Conservation (phyloP, 2,329 filamentous ascomycete genomes). For the Arachnomyces sp. region DNA sequence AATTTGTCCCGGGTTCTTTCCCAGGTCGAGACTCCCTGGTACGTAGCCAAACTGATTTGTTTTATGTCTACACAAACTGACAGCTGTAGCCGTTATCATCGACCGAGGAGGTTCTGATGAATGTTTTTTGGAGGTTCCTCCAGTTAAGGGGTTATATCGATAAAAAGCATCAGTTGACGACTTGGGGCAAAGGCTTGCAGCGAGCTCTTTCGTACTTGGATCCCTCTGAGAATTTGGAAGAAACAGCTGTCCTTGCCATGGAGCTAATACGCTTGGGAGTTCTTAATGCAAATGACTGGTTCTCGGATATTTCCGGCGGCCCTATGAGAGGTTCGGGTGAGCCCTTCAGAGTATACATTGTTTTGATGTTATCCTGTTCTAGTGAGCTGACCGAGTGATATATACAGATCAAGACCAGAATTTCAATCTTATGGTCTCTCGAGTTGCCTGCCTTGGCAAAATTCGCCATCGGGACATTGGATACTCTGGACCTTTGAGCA, state of each 20-base stretch:
- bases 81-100: constrained; percentile 44
- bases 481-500: constrained; percentile 89
- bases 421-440: constrained; percentile 73
- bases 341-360: constrained; percentile 4
- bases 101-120: constrained; percentile 64
- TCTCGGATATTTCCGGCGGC: constrained; percentile 49
- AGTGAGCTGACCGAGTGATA: constrained; percentile 14
- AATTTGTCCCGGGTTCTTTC: constrained; percentile 64
- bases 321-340: constrained; percentile 51
- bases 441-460: constrained; percentile 74
- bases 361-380: no score
- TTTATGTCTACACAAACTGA: constrained; percentile 8
- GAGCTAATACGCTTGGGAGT: constrained; percentile 76
- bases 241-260: constrained; percentile 73
- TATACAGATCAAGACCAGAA: constrained; percentile 65
- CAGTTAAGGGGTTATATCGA: constrained; percentile 83
- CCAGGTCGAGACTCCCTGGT: constrained; percentile 45
- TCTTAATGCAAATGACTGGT: constrained; percentile 64
- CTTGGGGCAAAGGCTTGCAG: constrained; percentile 74
- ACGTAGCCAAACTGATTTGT: constrained; percentile 9
- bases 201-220: constrained; percentile 59
- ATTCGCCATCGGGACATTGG: constrained; percentile 77
- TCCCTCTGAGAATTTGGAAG: constrained; percentile 56
- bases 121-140: constrained; percentile 81
- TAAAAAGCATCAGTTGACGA: constrained; percentile 67